Evolutionary conservation across 2,329 filamentous ascomycete genomes (phyloP).

Genomic region (Fonsecaea pedrosoi): DNA sequence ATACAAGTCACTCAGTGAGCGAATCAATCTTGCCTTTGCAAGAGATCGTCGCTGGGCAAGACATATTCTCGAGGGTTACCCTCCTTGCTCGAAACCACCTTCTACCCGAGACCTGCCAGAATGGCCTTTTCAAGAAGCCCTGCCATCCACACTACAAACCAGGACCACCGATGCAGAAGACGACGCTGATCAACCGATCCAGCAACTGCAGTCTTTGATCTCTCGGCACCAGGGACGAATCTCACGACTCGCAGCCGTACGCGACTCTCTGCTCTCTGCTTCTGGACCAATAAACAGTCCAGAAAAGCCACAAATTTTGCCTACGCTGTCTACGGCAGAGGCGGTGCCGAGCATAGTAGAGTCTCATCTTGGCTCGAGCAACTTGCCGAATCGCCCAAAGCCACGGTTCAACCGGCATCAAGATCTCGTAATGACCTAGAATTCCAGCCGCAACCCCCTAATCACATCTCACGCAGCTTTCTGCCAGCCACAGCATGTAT

Average conservation of each 20-base stretch:
- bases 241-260: slow-evolving; percentile 11
- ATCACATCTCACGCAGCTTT: background rate
- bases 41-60: slow-evolving; percentile 25
- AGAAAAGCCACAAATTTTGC: background rate
- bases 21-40: slow-evolving; percentile 25
- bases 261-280: slow-evolving; percentile 10
- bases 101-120: background rate
- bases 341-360: background rate
- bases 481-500: background rate
- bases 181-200: slow-evolving; percentile 16
- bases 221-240: slow-evolving; percentile 11
- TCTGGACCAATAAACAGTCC: background rate
- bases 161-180: background rate
- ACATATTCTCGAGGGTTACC: slow-evolving; percentile 24
- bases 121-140: slow-evolving; percentile 8
- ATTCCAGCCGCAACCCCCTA: background rate
- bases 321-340: background rate
- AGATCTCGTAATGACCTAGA: slow-evolving; percentile 4
- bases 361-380: background rate
- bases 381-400: background rate
- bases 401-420: slow-evolving; percentile 30
- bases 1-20: slow-evolving; percentile 15
- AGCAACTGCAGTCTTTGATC: slow-evolving; percentile 9
- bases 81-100: background rate
- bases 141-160: background rate